Percentiles rank a stretch among this genome's conserved stretches.
Evolutionary conservation across 2,329 filamentous ascomycete genomes (phyloP).

Genomic region (Cercospora zeina): DNA sequence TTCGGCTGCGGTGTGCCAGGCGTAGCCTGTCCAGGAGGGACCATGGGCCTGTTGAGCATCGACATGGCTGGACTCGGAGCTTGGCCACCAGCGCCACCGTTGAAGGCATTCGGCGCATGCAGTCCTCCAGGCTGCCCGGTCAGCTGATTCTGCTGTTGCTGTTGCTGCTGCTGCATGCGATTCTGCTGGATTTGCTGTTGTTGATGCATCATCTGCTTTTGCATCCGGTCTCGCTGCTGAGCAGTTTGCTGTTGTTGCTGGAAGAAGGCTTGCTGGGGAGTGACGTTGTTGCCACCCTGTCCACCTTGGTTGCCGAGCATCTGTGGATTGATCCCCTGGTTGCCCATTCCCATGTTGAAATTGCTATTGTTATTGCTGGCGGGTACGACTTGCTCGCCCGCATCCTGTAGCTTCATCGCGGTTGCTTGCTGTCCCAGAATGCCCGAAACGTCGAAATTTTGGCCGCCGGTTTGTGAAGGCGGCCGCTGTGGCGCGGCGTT

Average conservation of each 20-base stretch:
- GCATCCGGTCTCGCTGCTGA: slow-evolving; percentile 47
- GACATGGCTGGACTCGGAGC: slow-evolving; percentile 49
- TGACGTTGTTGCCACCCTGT: slow-evolving; percentile 26
- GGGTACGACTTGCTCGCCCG: slow-evolving; percentile 63
- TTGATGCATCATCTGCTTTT: slow-evolving; percentile 42
- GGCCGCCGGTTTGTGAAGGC: slow-evolving; percentile 40
- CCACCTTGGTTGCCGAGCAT: slow-evolving; percentile 39
- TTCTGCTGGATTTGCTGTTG: slow-evolving; percentile 35
- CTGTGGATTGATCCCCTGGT: slow-evolving; percentile 39
- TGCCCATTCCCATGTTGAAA: slow-evolving; percentile 38
- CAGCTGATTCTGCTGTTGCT: slow-evolving; percentile 44
- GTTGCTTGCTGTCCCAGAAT: slow-evolving; percentile 62
- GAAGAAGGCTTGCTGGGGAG: slow-evolving; percentile 45
- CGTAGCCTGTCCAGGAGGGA: slow-evolving; percentile 46
- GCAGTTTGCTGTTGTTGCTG: slow-evolving; percentile 37
- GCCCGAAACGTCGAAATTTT: slow-evolving; percentile 53
- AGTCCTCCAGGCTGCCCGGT: slow-evolving; percentile 51
- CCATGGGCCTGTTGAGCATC: slow-evolving; percentile 52
- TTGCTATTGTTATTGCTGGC: slow-evolving; percentile 57
- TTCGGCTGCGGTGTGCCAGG: slow-evolving; percentile 40
- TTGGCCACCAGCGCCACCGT: slow-evolving; percentile 36
- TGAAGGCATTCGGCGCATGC: slow-evolving; percentile 45
- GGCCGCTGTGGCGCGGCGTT: slow-evolving; percentile 38
- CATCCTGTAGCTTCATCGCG: slow-evolving; percentile 61
- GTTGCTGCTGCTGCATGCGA: slow-evolving; percentile 33